Evolutionary conservation across 352 stramenopile genomes (phyloP).

Genomic region (Pseudoperonospora humuli): DNA sequence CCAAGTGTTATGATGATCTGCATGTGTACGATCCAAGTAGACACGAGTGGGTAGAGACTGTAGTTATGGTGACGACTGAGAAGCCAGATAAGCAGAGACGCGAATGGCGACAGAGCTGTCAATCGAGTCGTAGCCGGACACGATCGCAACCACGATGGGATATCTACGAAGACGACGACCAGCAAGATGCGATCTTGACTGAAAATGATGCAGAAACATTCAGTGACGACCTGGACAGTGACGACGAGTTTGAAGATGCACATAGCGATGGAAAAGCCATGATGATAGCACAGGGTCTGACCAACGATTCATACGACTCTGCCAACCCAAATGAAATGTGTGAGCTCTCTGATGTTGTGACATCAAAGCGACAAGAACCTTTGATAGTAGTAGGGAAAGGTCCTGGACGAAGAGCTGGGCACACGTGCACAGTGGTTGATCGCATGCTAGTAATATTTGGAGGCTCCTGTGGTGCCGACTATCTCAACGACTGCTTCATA

Average conservation of each 20-base stretch:
- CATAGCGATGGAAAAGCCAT: slow-evolving; percentile 37
- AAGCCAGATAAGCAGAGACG: slow-evolving; percentile 12
- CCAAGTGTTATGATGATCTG: slow-evolving; percentile 94
- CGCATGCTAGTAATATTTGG: slow-evolving; percentile 93
- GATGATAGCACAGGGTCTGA: slow-evolving; percentile 18
- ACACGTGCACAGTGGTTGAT: slow-evolving; percentile 92
- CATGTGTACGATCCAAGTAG: slow-evolving; percentile 84
- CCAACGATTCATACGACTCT: slow-evolving; percentile 21
- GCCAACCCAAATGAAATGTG: slow-evolving; percentile 67
- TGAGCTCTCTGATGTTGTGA: slow-evolving; percentile 24
- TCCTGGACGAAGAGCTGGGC: slow-evolving; percentile 86
- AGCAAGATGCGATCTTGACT: slow-evolving; percentile 23
- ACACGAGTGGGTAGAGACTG: slow-evolving; percentile 58
- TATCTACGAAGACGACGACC: slow-evolving; percentile 40
- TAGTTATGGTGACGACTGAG: slow-evolving; percentile 9
- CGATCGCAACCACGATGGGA: slow-evolving; percentile 19
- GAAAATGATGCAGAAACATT: slow-evolving; percentile 16
- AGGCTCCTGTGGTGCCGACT: slow-evolving; percentile 87
- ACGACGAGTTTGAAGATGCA: slow-evolving; percentile 22
- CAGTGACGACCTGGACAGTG: slow-evolving; percentile 20
- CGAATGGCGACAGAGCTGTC: slow-evolving; percentile 15
- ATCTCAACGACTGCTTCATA: slow-evolving; percentile 92
- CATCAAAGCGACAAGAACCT: slow-evolving; percentile 33
- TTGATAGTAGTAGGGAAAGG: slow-evolving; percentile 82
- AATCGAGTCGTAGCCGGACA: slow-evolving; percentile 10